Percentiles rank a stretch among this genome's conserved stretches.
phyloP scores from a whole-genome alignment of 1,284 basidiomycete species.

The Ceratobasidium sp. region DNA sequence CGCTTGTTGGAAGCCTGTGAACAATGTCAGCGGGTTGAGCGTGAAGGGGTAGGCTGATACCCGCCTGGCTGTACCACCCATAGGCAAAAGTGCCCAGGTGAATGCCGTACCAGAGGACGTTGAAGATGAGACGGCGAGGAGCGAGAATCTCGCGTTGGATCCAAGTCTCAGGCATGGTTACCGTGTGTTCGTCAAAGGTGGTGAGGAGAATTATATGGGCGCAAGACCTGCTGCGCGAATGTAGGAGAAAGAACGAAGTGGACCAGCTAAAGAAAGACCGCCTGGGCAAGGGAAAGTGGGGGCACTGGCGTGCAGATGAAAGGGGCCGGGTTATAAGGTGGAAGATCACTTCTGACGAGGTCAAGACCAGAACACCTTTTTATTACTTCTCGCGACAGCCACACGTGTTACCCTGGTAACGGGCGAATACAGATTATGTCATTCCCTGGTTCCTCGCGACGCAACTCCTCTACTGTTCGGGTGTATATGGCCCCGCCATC shows the following conservation, averaged over 20 bases:
- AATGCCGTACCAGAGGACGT: slow-evolving; percentile 75
- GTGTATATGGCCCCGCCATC: slow-evolving; percentile 67
- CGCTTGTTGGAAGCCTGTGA: slow-evolving; percentile 65
- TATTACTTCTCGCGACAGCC: slow-evolving; percentile 23
- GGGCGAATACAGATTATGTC: slow-evolving; percentile 8
- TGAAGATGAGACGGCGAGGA: slow-evolving; percentile 70
- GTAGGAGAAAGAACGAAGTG: slow-evolving; percentile 44
- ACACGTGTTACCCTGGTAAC: slow-evolving; percentile 37
- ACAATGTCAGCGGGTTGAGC: background rate
- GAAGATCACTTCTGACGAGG: slow-evolving; percentile 21
- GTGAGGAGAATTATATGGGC: slow-evolving; percentile 52
- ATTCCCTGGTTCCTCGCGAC: background rate
- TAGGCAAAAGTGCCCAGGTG: slow-evolving; percentile 74
- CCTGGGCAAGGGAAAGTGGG: slow-evolving; percentile 21
- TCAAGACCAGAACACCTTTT: slow-evolving; percentile 22
- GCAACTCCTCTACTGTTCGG: slow-evolving; percentile 28
- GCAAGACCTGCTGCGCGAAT: slow-evolving; percentile 48
- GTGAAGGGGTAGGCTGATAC: slow-evolving; percentile 30
- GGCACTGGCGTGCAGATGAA: slow-evolving; percentile 42
- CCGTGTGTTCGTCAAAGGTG: slow-evolving; percentile 49
- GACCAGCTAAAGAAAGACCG: slow-evolving; percentile 43
- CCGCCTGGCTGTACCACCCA: slow-evolving; percentile 80
- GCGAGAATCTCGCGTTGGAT: slow-evolving; percentile 72
- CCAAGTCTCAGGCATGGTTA: slow-evolving; percentile 63
- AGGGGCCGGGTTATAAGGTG: slow-evolving; percentile 4